Evolutionary conservation across 441 rosid genomes (phyloP).

Genomic region (Flueggea neowawraea): DNA sequence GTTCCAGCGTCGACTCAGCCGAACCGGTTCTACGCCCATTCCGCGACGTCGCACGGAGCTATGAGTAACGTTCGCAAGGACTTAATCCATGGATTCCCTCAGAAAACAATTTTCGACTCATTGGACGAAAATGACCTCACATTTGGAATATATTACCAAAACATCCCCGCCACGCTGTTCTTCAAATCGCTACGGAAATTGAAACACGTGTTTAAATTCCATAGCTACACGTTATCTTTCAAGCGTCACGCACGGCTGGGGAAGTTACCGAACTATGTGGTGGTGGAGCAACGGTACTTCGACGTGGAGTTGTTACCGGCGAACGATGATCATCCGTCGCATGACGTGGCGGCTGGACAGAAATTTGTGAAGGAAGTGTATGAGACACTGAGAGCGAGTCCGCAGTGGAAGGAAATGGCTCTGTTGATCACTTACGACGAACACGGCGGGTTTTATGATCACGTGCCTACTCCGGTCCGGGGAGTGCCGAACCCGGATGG

Average conservation of each 20-base stretch:
- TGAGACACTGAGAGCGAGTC: conserved; percentile 77
- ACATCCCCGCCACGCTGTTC: conserved; percentile 89
- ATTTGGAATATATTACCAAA: conserved; percentile 90
- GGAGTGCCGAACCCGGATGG: conserved; percentile 93
- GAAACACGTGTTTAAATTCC: conserved; percentile 63
- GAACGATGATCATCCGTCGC: conserved; percentile 95
- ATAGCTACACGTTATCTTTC: conserved; percentile 54
- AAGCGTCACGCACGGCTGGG: conserved; percentile 67
- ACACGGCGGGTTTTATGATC: conserved; percentile 94
- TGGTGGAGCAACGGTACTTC: conserved; percentile 84
- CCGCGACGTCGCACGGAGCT: conserved; percentile 95
- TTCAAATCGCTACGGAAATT: conserved; percentile 64
- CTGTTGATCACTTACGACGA: conserved; percentile 86
- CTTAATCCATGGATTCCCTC: conserved; percentile 84
- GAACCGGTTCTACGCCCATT: conserved; percentile 91
- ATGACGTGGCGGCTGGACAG: conserved; percentile 85
- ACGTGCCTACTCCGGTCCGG: conserved; percentile 78
- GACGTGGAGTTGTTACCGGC: conserved; percentile 65
- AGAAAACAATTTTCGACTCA: conserved; percentile 84
- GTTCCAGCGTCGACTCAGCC: conserved; percentile 97
- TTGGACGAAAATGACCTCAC: conserved; percentile 74
- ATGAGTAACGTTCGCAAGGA: conserved; percentile 80
- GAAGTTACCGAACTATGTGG: conserved; percentile 75
- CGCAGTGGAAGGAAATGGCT: conserved; percentile 97
- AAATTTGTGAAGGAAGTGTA: conserved; percentile 89